Evolutionary conservation across 1,139 yeast species (phyloP), one percentile per base, ranked within the genome.

Genomic region (Candida tetrigidarum): DNA sequence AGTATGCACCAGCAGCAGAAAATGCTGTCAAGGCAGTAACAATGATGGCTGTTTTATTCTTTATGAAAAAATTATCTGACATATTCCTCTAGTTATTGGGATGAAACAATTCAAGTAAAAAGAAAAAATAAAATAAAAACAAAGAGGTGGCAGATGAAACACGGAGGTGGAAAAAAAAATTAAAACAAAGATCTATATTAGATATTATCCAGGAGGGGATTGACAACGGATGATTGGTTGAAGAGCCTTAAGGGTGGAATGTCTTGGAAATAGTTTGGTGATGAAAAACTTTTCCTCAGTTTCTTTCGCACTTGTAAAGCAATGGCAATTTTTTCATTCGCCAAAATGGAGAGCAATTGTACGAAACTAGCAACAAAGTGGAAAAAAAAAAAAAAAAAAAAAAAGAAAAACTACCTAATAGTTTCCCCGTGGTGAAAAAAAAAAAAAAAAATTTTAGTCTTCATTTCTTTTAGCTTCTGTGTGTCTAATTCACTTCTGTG

Each of bases 1-100:
- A 76, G 40, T 79, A 78, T 39, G 85, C 84, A n/a, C 81, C 82
- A 41, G 79, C 81, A 26, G 86, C 81, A 38, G 84, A 72, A 41
- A 77, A 76, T 49, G 86, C 85, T 34, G 85, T 84, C 47, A 80
- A 73, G 2, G 88, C 80, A 27, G 87, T 76, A 41, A 81, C 66
- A 33, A 76, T 70, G 43, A 84, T 72, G 33, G 85, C 85, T 26
- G 80, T 71, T 63, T 74, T 84, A 64, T 84, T 80, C 59, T 80
- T 76, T 44, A 76, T 67, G 47, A 83, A 68, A 64, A 83, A 82
- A 37, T 49, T 53, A 43, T 57, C 60, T 27, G 52, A 48, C 50
- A 45, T 45, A 9, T 2, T 19, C 36, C 14, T 19, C 36, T 32
- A 32, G 25, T 14, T n/a, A n/a, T n/a, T n/a, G n/a, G n/a, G n/a